Evolutionary conservation across 1,284 basidiomycete species (phyloP).

Genomic region (Tilletiopsis washingtonensis): DNA sequence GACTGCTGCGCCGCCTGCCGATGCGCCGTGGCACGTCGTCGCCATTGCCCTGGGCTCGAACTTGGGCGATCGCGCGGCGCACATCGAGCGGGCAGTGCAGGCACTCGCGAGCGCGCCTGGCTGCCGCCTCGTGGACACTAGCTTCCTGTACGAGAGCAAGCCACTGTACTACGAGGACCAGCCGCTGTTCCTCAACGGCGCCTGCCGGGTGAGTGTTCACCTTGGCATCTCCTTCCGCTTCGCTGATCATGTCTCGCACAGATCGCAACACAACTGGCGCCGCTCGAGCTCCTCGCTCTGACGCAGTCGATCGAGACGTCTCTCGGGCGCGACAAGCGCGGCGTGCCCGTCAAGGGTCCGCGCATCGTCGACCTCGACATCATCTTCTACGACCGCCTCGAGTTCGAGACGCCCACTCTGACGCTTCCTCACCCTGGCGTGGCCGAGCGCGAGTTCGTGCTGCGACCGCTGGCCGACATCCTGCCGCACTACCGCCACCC

Average conservation of each 20-base stretch:
- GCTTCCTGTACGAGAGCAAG: constrained; percentile 84
- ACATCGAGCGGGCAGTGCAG: constrained; percentile 71
- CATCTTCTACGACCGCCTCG: constrained; percentile 64
- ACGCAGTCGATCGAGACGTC: constrained; percentile 67
- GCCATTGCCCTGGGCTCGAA: constrained; percentile 83
- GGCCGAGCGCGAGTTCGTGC: constrained; percentile 79
- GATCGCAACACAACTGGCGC: constrained; percentile 66
- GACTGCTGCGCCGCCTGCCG: too few species aligned
- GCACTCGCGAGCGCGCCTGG: constrained; percentile 22
- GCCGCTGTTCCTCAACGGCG: constrained; percentile 80
- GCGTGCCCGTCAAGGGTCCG: constrained; percentile 68
- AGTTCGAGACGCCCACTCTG: constrained; percentile 64
- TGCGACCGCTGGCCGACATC: constrained; percentile 72
- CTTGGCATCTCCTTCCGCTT: too few species aligned
- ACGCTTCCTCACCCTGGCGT: constrained; percentile 77
- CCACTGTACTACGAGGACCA: constrained; percentile 96
- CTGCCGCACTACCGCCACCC: constrained; percentile 43
- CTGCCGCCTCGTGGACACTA: constrained; percentile 61
- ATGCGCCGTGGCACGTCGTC: constrained; percentile 47
- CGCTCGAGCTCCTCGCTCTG: constrained; percentile 59
- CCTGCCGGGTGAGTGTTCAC: constrained; percentile 59
- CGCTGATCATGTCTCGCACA: constrained; percentile 40
- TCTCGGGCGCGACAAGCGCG: constrained; percentile 72
- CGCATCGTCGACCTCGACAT: constrained; percentile 87
- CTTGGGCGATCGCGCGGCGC: constrained; percentile 74